Evolutionary conservation across 441 rosid species (phyloP).

Genomic region (Jatropha podagrica): DNA sequence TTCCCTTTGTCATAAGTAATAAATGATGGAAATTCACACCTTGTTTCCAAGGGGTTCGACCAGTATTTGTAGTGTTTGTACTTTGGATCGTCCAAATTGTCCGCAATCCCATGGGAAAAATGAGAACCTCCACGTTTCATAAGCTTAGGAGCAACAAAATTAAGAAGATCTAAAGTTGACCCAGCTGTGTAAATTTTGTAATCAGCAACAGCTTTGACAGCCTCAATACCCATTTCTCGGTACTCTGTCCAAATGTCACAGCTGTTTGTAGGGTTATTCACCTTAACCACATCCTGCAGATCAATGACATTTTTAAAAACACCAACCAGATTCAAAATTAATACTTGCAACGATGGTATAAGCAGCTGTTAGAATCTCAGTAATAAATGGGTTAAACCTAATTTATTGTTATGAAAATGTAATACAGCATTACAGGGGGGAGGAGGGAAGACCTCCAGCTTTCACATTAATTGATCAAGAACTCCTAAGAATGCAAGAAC

Average conservation of each 20-base stretch:
- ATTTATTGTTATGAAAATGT: neutral
- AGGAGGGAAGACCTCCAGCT: neutral
- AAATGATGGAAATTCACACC: slow-evolving; percentile 43
- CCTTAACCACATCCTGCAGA: slow-evolving; percentile 87
- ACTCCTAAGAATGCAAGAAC: neutral
- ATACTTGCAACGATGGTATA: neutral
- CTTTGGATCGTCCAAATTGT: slow-evolving; percentile 85
- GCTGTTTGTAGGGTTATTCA: slow-evolving; percentile 65
- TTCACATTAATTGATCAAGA: neutral
- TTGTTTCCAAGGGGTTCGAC: slow-evolving; percentile 96
- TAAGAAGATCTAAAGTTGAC: slow-evolving; percentile 60
- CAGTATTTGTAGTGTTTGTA: slow-evolving; percentile 79
- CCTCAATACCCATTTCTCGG: slow-evolving; percentile 89
- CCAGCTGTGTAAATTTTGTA: slow-evolving; percentile 77
- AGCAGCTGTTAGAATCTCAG: slow-evolving; percentile 3
- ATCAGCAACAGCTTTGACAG: slow-evolving; percentile 79
- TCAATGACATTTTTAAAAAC: neutral
- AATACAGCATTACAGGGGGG: neutral
- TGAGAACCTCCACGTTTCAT: slow-evolving; percentile 89
- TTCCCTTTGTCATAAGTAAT: neutral
- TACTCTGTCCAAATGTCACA: slow-evolving; percentile 95
- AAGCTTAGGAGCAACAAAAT: slow-evolving; percentile 90
- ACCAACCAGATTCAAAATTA: neutral
- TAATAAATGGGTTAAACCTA: neutral
- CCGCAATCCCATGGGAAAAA: slow-evolving; percentile 93